Evolutionary conservation across 805 yeast species (phyloP).

Genomic region (Candida germanica): DNA sequence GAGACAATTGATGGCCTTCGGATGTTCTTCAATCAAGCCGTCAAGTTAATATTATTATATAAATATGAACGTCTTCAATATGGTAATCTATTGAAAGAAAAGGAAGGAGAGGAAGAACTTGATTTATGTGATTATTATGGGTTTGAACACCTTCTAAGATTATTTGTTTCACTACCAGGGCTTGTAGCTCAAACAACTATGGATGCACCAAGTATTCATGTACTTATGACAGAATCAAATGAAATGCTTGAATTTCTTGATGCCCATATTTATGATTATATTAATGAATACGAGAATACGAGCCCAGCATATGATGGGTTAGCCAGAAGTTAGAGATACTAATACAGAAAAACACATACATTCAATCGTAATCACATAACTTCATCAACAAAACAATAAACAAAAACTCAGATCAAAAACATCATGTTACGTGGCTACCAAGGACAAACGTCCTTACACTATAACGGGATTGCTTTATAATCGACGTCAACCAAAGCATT

Average conservation of each 20-base stretch:
- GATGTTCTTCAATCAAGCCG: conserved; percentile 68
- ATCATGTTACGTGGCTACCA: too few relatives aligned
- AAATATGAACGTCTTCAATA: conserved; percentile 77
- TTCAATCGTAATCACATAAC: conserved; percentile 8
- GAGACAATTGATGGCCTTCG: conserved; percentile 73
- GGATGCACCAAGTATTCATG: conserved; percentile 69
- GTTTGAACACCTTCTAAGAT: conserved; percentile 73
- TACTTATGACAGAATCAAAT: conserved; percentile 53
- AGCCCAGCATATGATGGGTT: conserved; percentile 40
- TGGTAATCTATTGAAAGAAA: conserved; percentile 44
- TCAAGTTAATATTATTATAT: conserved; percentile 69
- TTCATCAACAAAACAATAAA: conserved; percentile 1
- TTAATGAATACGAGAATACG: conserved; percentile 35
- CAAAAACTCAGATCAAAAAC: background rate
- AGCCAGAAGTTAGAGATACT: conserved; percentile 19
- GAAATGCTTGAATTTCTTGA: conserved; percentile 52
- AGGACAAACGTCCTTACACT: too few relatives aligned
- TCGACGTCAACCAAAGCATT: conserved; percentile 67
- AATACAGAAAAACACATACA: conserved; percentile 4
- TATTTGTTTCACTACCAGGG: conserved; percentile 78
- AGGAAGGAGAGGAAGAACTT: background rate
- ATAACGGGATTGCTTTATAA: conserved; percentile 52
- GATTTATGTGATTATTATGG: conserved; percentile 58
- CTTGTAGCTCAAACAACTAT: conserved; percentile 73
- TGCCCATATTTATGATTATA: conserved; percentile 33